phyloP scores from a whole-genome alignment of 495 filamentous ascomycete species.

The Parathielavia hyrcaniae region DNA sequence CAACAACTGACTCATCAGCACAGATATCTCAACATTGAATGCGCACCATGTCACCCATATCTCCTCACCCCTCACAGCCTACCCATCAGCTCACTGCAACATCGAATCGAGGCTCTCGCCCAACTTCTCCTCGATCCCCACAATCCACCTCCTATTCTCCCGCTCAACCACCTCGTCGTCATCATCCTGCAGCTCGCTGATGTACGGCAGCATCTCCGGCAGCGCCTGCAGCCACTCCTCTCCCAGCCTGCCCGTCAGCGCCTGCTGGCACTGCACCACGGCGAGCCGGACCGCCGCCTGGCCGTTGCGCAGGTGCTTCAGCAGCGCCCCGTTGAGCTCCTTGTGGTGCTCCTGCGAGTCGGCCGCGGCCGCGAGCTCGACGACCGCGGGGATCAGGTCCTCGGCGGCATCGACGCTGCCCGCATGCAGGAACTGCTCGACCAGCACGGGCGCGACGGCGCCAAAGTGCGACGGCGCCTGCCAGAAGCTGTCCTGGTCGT shows the following conservation, averaged over 20 bases:
- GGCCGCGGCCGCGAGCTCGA: conserved; percentile 70
- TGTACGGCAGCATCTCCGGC: conserved; percentile 90
- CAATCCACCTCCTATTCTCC: conserved; percentile 81
- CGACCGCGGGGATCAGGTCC: conserved; percentile 52
- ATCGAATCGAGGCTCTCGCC: conserved; percentile 85
- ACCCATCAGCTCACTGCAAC: conserved; percentile 56
- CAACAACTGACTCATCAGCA: no score
- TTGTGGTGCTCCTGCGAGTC: conserved; percentile 85
- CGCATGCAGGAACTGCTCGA: conserved; percentile 59
- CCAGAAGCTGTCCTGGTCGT: conserved; percentile 80
- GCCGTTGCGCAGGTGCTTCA: conserved; percentile 70
- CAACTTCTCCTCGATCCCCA: conserved; percentile 75
- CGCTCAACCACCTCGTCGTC: conserved; percentile 87
- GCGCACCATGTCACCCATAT: background rate
- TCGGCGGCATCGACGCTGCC: conserved; percentile 32
- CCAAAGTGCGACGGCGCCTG: conserved; percentile 80
- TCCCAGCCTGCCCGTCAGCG: conserved; percentile 67
- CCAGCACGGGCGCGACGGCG: conserved; percentile 59
- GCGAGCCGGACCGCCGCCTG: conserved; percentile 61
- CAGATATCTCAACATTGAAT: no score
- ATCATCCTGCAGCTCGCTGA: conserved; percentile 91
- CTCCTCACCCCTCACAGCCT: background rate
- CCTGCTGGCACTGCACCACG: conserved; percentile 70
- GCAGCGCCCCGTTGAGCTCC: conserved; percentile 66
- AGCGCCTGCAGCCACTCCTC: conserved; percentile 88